Percentiles rank a stretch among this genome's conserved stretches.
Conservation (phyloP, 495 filamentous ascomycete genomes). For the Chlorociboria aeruginascens region DNA sequence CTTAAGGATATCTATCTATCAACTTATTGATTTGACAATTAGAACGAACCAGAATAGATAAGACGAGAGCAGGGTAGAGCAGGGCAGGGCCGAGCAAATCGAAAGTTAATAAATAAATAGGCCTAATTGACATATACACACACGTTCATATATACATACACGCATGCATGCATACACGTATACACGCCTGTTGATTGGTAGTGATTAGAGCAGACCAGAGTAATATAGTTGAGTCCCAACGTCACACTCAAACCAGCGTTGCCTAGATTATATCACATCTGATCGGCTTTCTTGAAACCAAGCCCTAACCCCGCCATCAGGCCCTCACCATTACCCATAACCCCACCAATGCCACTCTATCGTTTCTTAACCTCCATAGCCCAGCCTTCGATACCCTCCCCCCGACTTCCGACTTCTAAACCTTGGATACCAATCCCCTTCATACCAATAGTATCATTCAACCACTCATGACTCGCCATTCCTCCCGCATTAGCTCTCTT, state of each 20-base stretch:
- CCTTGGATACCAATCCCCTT: slow-evolving; percentile 56
- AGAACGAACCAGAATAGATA: too few species aligned
- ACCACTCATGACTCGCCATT: slow-evolving; percentile 74
- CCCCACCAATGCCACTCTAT: neutral
- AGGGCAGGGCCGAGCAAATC: neutral
- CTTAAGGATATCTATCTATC: too few species aligned
- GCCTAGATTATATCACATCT: neutral
- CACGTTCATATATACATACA: too few species aligned
- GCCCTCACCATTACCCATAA: neutral
- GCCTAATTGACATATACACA: too few species aligned
- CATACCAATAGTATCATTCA: slow-evolving; percentile 82
- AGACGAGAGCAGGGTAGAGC: neutral
- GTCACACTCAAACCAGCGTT: neutral
- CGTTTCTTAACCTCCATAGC: slow-evolving; percentile 74
- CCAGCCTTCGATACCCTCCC: slow-evolving; percentile 96
- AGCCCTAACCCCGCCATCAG: too few species aligned
- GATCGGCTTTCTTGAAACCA: neutral
- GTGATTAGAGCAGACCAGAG: neutral
- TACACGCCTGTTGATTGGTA: neutral
- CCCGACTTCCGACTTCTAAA: slow-evolving; percentile 64
- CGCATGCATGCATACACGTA: too few species aligned
- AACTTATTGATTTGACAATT: too few species aligned
- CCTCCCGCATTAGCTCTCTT: slow-evolving; percentile 90
- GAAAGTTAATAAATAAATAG: too few species aligned
- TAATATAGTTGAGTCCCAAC: neutral